These are phyloP conservation scores for Juglanconis oblonga DNA, from an alignment of 2,329 filamentous ascomycete species.

Conservation along the genomic window DNA sequence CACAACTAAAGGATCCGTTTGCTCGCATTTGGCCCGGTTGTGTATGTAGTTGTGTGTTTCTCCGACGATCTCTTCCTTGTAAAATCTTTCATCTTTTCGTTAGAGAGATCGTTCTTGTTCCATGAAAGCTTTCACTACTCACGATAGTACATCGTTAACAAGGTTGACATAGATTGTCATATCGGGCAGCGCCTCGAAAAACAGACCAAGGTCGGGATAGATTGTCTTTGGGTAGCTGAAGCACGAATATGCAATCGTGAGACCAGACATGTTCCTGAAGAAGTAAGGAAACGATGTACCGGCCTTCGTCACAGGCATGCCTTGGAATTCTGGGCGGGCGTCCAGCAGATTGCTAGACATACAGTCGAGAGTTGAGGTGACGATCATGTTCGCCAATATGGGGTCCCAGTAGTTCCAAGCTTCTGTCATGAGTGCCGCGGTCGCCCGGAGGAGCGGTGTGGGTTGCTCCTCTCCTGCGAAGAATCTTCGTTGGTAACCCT, in stretches of 20 bases:
- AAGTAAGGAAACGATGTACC: neutral
- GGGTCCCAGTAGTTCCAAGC: conserved; percentile 1
- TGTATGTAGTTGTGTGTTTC: conserved; percentile 1
- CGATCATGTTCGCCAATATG: neutral
- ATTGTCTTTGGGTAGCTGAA: neutral
- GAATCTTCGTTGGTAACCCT: neutral
- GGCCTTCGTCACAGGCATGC: neutral
- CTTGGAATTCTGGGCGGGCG: neutral
- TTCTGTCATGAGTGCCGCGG: neutral
- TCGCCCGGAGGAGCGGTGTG: neutral
- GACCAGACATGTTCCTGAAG: neutral
- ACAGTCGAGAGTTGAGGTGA: neutral
- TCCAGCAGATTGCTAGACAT: neutral
- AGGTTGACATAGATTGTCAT: neutral
- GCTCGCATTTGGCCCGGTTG: neutral
- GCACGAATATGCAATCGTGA: neutral
- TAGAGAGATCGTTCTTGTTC: neutral
- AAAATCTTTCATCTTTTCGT: neutral
- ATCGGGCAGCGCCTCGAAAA: neutral
- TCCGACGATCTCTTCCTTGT: neutral
- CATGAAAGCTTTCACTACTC: neutral
- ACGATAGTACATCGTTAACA: conserved; percentile 2
- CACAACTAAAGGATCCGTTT: neutral
- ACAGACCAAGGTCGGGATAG: neutral
- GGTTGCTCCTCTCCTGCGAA: neutral